Conservation (phyloP, 768 basidiomycete species). For the Xanthoconium stramineum region DNA sequence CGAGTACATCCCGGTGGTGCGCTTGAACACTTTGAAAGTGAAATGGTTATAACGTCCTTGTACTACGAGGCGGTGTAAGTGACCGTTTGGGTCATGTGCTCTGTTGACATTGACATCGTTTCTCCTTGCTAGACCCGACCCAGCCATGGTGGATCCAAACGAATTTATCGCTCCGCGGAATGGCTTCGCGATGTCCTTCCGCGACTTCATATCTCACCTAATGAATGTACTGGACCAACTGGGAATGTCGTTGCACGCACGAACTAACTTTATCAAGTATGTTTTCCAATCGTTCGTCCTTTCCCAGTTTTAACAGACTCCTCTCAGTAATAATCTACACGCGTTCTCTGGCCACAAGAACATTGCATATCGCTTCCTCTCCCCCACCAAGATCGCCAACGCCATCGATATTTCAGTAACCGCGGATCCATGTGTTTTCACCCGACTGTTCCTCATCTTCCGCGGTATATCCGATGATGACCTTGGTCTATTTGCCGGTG, state of each 20-base stretch:
- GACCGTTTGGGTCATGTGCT: not conserved
- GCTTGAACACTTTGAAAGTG: conserved; percentile 81
- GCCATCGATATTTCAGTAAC: conserved; percentile 89
- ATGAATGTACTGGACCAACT: conserved; percentile 81
- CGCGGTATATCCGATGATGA: conserved; percentile 82
- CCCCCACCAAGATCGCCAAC: conserved; percentile 72
- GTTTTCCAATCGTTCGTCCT: conserved; percentile 21
- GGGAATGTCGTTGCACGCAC: conserved; percentile 78
- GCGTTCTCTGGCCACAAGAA: conserved; percentile 76
- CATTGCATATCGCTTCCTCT: conserved; percentile 87
- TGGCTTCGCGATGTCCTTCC: conserved; percentile 80
- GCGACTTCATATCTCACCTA: conserved; percentile 77
- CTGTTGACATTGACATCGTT: not conserved
- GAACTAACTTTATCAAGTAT: conserved; percentile 79
- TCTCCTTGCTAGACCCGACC: conserved; percentile 62
- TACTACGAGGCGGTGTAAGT: conserved; percentile 86
- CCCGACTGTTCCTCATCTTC: conserved; percentile 83
- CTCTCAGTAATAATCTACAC: conserved; percentile 66
- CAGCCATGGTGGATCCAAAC: conserved; percentile 69
- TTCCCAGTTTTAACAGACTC: not conserved
- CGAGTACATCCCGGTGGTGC: conserved; percentile 84
- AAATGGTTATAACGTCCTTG: conserved; percentile 73
- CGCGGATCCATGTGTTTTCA: conserved; percentile 75
- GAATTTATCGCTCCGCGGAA: conserved; percentile 80
- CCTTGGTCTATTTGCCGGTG: conserved; percentile 64